phyloP scores from a whole-genome alignment of 805 yeast species.

The Myxozyma neglecta region DNA sequence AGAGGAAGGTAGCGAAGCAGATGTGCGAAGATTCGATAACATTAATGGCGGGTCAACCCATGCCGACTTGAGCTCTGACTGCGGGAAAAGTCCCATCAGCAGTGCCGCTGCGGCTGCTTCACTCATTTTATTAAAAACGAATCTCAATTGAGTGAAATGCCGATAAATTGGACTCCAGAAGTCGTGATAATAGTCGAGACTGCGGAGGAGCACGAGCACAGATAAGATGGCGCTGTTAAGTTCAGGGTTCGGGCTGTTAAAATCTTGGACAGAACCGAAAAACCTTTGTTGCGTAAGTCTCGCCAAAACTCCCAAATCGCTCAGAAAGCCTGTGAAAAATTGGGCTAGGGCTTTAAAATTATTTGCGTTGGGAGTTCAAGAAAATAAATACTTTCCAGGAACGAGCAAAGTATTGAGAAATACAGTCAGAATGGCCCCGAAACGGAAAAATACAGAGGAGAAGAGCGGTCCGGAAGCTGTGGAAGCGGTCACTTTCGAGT shows the following conservation, averaged over 20 bases:
- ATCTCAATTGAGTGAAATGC: no score
- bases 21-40: slow-evolving; percentile 14
- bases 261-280: not conserved
- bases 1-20: slow-evolving; percentile 39
- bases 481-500: slow-evolving; percentile 57
- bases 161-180: no score
- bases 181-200: no score
- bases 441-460: slow-evolving; percentile 2
- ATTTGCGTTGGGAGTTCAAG: not conserved
- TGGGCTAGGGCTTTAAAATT: not conserved
- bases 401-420: not conserved
- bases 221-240: no score
- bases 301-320: no score
- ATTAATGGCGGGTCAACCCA: slow-evolving; percentile 25
- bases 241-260: not conserved
- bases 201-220: no score
- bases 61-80: slow-evolving; percentile 1
- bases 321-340: no score
- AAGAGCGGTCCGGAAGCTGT: not conserved
- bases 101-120: not conserved
- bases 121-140: not conserved
- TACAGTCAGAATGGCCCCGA: slow-evolving; percentile 8
- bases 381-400: not conserved
- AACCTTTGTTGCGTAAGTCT: no score
- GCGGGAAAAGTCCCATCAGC: not conserved